Evolutionary conservation across 257 asterid genomes (phyloP), one percentile per base, ranked within the genome.

Genomic region (Salvia splendens): DNA sequence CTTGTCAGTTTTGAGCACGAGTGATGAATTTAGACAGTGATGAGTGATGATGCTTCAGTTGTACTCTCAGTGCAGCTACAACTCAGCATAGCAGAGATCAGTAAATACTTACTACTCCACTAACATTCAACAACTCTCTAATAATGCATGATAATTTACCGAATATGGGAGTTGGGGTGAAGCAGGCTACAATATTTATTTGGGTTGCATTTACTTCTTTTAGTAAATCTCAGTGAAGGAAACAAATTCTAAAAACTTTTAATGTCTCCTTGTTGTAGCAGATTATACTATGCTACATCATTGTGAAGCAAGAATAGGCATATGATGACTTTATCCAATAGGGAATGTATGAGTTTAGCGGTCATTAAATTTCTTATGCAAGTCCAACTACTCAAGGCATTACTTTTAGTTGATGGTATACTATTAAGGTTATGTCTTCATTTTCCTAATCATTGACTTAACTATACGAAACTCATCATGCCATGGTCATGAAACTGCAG

Each of bases 1-100:
- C 1, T 3, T 73, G 82, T 73, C 82, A 51, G 52, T 48, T 57
- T 70, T 7, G 70, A 43, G 67, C 71, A 65, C 70, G 63, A 42
- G 42, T 50, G 73, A 58, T 53, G 32, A 51, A 50, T 64, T 16
- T 30, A 54, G 60, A 46, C 24, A 49, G 8, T 40, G 40, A 28
- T 42, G 62, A 49, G 8, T 40, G 40, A 28, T 42, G 62, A n/a
- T 47, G 57, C 55, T 50, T 16, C 51, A 64, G 16, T 38, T 48
- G 78, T 73, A 67, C 65, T 38, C 54, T 9, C 38, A 53, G 32
- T 43, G 38, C 49, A 42, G 49, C 56, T 69, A 70, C 73, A 69
- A 64, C 46, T 69, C 75, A 63, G 61, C 50, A 69, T 5, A 11
- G 57, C 64, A 68, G 33, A 61, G 8, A 61, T 32, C 33, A 73